Base-by-base conservation (phyloP, 768 basidiomycete genomes). In the Kondoa subrosea region DNA sequence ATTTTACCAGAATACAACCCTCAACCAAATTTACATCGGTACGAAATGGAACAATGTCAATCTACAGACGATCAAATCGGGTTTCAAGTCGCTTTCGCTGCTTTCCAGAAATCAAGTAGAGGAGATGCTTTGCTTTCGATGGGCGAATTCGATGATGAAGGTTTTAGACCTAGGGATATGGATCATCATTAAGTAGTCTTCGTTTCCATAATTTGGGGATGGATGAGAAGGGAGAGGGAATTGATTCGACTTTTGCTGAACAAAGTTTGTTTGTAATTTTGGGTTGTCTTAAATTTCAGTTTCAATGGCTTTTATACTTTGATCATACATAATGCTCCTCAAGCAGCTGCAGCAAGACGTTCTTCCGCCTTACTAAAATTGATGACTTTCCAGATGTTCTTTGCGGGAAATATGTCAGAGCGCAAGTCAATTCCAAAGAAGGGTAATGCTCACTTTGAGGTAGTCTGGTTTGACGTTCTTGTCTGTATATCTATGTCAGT, bases 391-490 rank as follows among this genome's bases (percentile, higher is more conserved):
- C 92, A 96, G 76, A 96, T 91, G 26, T 90, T 90, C 60, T 83
- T 84, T n/a, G n/a, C n/a, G n/a, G n/a, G n/a, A n/a, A n/a, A n/a
- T n/a, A n/a, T n/a, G n/a, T n/a, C n/a, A n/a, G n/a, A n/a, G n/a
- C n/a, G n/a, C n/a, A n/a, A n/a, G n/a, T n/a, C n/a, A n/a, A n/a
- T n/a, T n/a, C n/a, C n/a, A n/a, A n/a, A n/a, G n/a, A n/a, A n/a
- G n/a, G n/a, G n/a, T n/a, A n/a, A n/a, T n/a, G n/a, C n/a, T n/a
- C n/a, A n/a, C n/a, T n/a, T n/a, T n/a, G 77, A 97, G 85, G 80
- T 97, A 96, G 74, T 95, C 88, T 33, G 83, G 85, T 81, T 97
- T 97, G 74, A 91, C 88, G 74, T 92, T 92, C 80, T 87, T 71
- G 70, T 74, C 67, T 61, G 26, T 27, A 32, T 25, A 67, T n/a